Conservation (phyloP, 345 rosid genomes). For the Salix suchowensis region DNA sequence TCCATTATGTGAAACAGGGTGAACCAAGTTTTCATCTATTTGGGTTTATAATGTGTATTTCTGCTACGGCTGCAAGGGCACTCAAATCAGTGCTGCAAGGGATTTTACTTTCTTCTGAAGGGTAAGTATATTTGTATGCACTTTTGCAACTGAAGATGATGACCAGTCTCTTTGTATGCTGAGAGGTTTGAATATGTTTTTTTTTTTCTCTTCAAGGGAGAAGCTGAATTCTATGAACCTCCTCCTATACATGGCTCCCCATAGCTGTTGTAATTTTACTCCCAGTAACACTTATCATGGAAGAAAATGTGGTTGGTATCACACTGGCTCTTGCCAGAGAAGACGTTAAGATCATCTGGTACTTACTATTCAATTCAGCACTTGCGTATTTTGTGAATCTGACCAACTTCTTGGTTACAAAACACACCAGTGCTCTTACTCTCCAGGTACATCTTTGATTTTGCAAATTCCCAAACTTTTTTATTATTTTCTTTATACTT, state of each 20-base stretch:
- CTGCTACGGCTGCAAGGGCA: slow-evolving; percentile 98
- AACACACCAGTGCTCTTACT: slow-evolving; percentile 95
- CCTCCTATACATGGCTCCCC: slow-evolving; percentile 94
- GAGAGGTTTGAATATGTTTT: neutral
- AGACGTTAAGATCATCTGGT: slow-evolving; percentile 81
- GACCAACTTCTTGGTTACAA: slow-evolving; percentile 98
- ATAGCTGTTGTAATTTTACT: slow-evolving; percentile 87
- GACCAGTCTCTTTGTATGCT: neutral
- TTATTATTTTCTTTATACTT: neutral
- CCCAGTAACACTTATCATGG: slow-evolving; percentile 94
- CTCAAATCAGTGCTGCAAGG: slow-evolving; percentile 97
- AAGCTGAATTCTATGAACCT: slow-evolving; percentile 98
- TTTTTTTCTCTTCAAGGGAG: slow-evolving; percentile 59
- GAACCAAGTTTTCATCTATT: slow-evolving; percentile 98
- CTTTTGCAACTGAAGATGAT: neutral
- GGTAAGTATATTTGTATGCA: slow-evolving; percentile 45
- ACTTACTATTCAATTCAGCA: slow-evolving; percentile 87
- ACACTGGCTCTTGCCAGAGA: slow-evolving; percentile 94
- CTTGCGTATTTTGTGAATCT: slow-evolving; percentile 92
- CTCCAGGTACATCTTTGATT: slow-evolving; percentile 62
- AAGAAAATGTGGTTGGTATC: slow-evolving; percentile 88
- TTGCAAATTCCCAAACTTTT: neutral
- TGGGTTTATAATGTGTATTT: slow-evolving; percentile 87
- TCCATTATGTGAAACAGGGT: slow-evolving; percentile 43
- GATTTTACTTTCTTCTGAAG: slow-evolving; percentile 94